A percentile compares a stretch with the other conserved stretches of the same genome.
phyloP scores from a whole-genome alignment of 495 filamentous ascomycete genomes.

The Neurospora sublineolata region DNA sequence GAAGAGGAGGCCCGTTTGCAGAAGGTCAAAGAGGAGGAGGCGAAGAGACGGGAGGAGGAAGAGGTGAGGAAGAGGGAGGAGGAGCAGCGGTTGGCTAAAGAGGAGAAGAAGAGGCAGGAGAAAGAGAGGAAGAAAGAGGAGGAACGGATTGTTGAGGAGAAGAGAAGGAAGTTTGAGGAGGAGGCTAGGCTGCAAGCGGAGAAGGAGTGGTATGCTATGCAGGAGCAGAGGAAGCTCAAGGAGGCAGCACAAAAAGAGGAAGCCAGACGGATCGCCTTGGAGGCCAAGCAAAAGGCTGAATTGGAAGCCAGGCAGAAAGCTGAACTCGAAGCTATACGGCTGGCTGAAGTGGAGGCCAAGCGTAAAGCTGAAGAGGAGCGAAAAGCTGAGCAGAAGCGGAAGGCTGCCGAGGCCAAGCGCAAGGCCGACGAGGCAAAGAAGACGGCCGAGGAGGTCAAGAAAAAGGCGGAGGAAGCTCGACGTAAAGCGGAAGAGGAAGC shows the following conservation, averaged over 20 bases:
- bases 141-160: neutral
- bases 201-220: neutral
- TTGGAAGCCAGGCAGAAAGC: neutral
- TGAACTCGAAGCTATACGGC: neutral
- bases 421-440: neutral
- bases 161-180: neutral
- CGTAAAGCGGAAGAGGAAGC: neutral
- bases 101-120: neutral
- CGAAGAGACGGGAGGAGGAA: neutral
- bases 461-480: neutral
- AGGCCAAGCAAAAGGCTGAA: neutral
- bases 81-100: neutral
- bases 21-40: neutral
- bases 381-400: neutral
- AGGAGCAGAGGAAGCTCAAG: neutral
- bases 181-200: neutral
- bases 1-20: neutral
- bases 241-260: neutral
- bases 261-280: neutral
- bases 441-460: neutral
- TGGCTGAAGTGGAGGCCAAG: neutral
- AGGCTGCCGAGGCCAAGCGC: neutral
- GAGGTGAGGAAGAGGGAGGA: neutral
- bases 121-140: neutral
- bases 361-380: neutral